Conservation (phyloP, 331 rosid genomes). For the Quercus lobata region DNA sequence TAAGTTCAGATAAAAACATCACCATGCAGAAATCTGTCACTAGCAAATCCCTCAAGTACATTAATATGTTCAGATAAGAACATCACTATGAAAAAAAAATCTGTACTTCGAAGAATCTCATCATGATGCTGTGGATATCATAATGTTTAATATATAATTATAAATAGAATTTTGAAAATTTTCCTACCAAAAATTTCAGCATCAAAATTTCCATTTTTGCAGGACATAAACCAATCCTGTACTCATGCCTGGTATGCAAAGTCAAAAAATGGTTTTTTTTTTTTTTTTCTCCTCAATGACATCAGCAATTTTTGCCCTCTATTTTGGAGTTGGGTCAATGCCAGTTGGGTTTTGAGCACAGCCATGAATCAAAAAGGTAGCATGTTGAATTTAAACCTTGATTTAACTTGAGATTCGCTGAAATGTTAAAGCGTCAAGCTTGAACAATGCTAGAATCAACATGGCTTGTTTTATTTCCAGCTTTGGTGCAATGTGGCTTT, state of each 20-base stretch:
- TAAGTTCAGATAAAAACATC: neutral
- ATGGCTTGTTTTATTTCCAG: too few species aligned
- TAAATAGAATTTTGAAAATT: neutral
- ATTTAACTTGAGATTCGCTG: too few species aligned
- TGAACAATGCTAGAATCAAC: too few species aligned
- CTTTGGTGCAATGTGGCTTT: too few species aligned
- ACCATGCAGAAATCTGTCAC: too few species aligned
- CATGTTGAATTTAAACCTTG: too few species aligned
- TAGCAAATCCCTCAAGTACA: too few species aligned
- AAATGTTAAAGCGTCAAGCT: too few species aligned
- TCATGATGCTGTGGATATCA: neutral
- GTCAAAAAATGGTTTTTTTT: conserved; percentile 75
- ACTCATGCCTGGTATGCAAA: conserved; percentile 90
- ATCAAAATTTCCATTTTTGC: neutral
- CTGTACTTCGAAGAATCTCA: neutral
- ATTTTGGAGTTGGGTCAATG: conserved; percentile 86
- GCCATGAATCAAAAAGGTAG: conserved; percentile 52
- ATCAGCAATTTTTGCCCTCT: conserved; percentile 92
- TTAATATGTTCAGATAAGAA: neutral
- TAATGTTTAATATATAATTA: neutral
- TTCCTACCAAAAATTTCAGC: neutral
- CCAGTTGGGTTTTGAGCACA: conserved; percentile 99
- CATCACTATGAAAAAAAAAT: neutral
- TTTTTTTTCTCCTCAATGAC: conserved; percentile 72
- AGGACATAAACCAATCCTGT: neutral